These are phyloP conservation scores for Suhomyces canberraensis DNA, from an alignment of 805 yeast species.

Conservation along the genomic window DNA sequence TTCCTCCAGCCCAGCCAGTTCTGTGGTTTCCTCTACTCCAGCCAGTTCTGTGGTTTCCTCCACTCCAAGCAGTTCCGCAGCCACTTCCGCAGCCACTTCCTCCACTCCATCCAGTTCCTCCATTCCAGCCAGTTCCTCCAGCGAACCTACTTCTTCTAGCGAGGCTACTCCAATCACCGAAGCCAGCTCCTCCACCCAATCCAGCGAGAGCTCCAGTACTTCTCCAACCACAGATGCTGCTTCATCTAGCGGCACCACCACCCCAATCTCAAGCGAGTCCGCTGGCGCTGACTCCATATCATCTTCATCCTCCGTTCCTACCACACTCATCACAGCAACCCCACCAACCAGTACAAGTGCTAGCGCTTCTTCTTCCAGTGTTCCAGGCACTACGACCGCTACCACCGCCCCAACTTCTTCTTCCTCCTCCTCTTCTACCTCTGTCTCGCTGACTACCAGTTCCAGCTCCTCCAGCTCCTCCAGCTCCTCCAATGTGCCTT, in stretches of 20 bases:
- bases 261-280: conserved; percentile 6
- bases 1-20: conserved; percentile 2
- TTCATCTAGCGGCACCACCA: neutral
- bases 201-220: conserved; percentile 9
- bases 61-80: conserved; percentile 5
- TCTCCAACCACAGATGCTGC: neutral
- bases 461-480: conserved; percentile 13
- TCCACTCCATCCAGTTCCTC: neutral
- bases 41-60: neutral
- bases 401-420: conserved; percentile 7
- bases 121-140: conserved; percentile 1
- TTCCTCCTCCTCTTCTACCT: conserved; percentile 7
- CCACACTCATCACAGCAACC: conserved; percentile 8
- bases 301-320: conserved; percentile 5
- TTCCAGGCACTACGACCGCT: conserved; percentile 10
- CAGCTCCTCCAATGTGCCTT: conserved; percentile 10
- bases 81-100: conserved; percentile 9
- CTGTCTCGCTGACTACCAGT: conserved; percentile 8
- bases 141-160: conserved; percentile 1
- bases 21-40: neutral
- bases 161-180: conserved; percentile 5
- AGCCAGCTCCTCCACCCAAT: conserved; percentile 10
- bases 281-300: conserved; percentile 8
- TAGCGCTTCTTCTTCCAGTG: conserved; percentile 1
- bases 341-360: conserved; percentile 8